Base-by-base conservation (phyloP, 2,329 filamentous ascomycete genomes). In the Arthrobotrys entomopaga region DNA sequence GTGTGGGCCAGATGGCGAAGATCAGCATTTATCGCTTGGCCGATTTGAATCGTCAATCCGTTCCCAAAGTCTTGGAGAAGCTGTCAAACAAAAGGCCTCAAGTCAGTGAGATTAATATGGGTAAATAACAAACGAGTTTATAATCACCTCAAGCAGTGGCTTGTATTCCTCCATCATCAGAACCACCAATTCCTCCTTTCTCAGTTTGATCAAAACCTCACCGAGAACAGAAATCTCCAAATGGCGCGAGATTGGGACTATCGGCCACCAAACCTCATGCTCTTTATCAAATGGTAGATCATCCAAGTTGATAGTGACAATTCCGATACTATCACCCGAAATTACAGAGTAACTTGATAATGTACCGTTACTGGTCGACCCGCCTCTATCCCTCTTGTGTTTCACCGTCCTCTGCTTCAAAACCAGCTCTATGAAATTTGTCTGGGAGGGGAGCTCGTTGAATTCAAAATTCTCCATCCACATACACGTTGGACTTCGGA, bases 391-490 rank as follows among this genome's bases (percentile, higher is more conserved):
- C 59, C 80, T 80, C 71, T 82, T 83, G 48, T 77, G 80, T 76
- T 76, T 80, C 1, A 82, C 80, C 50, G 83, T 82, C 19, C 84
- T 80, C 71, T 88, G 87, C 79, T 93, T 95, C 50, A 96, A 81
- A 0, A 92, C 83, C 50, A 95, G 83, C 0, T 89, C 91, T 0
- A 92, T 84, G 42, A 87, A 88, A 1, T 90, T 90, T 29, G 91
- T 82, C 1, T 87, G 85, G 0, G 89, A 85, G 0, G 91, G 90
- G 6, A 95, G 83, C 79, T 94, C 91, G 19, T 84, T 82, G 77
- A 94, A 93, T 66, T 92, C 89, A 80, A 90, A 91, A 52, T 91
- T 90, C 78, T 95, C 91, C 65, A 91, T 86, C 91, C 91, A 96
- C 66, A 93, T 92, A 0, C 91, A 91, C 76, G 88, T 91, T 70